Conservation (phyloP, 805 yeast species). For the Zygosaccharomyces bisporus region DNA sequence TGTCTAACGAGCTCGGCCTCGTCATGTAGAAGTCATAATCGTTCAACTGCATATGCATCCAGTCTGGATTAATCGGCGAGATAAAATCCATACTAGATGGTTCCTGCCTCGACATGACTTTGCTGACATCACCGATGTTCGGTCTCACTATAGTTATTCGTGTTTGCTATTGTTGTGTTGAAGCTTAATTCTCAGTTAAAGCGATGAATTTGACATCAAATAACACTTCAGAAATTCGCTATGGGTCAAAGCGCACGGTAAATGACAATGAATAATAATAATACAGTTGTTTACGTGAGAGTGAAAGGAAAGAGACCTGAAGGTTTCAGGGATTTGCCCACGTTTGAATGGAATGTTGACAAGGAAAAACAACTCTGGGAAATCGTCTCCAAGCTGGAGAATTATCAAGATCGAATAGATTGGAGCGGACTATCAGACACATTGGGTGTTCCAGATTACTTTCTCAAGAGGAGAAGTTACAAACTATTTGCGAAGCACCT, state of each 20-base stretch:
- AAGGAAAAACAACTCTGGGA: slow-evolving; percentile 36
- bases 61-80: slow-evolving; percentile 19
- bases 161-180: neutral
- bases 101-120: slow-evolving; percentile 21
- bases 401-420: slow-evolving; percentile 25
- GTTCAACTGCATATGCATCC: slow-evolving; percentile 51
- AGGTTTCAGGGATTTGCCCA: slow-evolving; percentile 41
- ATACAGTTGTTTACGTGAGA: slow-evolving; percentile 42
- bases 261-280: slow-evolving; percentile 26
- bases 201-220: slow-evolving; percentile 1
- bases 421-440: slow-evolving; percentile 35
- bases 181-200: neutral
- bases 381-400: slow-evolving; percentile 24
- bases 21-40: slow-evolving; percentile 63
- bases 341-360: slow-evolving; percentile 33
- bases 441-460: slow-evolving; percentile 36
- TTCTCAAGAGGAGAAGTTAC: slow-evolving; percentile 31
- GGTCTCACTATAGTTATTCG: no score
- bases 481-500: slow-evolving; percentile 29
- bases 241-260: neutral
- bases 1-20: slow-evolving; percentile 54
- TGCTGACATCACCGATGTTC: slow-evolving; percentile 5
- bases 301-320: slow-evolving; percentile 41
- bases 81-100: slow-evolving; percentile 10
- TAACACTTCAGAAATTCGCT: neutral